A percentile compares a stretch with the other conserved stretches of the same genome.
phyloP scores from a whole-genome alignment of 352 stramenopile species.

The Paralagenidium karlingii region DNA sequence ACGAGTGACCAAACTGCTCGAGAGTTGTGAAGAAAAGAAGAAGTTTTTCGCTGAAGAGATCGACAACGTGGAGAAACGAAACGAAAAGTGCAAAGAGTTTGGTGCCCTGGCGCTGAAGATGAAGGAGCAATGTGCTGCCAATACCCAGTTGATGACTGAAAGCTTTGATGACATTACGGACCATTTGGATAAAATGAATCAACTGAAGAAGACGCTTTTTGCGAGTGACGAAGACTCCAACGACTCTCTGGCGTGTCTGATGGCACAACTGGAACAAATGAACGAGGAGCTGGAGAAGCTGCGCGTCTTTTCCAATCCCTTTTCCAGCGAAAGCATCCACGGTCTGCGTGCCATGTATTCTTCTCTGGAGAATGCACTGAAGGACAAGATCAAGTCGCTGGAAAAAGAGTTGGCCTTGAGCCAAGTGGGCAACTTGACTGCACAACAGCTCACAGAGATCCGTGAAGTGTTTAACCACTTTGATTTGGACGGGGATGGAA shows the following conservation, averaged over 20 bases:
- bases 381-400: constrained; percentile 78
- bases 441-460: constrained; percentile 78
- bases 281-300: constrained; percentile 70
- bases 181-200: constrained; percentile 70
- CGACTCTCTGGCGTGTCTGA: constrained; percentile 35
- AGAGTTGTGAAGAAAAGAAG: constrained; percentile 58
- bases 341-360: constrained; percentile 70
- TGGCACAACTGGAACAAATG: constrained; percentile 76
- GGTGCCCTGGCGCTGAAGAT: constrained; percentile 54
- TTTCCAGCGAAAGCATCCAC: constrained; percentile 86
- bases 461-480: constrained; percentile 87
- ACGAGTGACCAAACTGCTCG: constrained; percentile 51
- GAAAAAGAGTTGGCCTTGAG: constrained; percentile 82
- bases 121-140: constrained; percentile 60
- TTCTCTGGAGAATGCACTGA: constrained; percentile 64
- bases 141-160: constrained; percentile 68
- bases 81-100: constrained; percentile 67
- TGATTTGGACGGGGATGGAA: constrained; percentile 77
- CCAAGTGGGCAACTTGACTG: constrained; percentile 70
- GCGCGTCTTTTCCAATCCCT: constrained; percentile 82
- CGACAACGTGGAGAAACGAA: constrained; percentile 55
- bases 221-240: constrained; percentile 10
- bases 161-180: constrained; percentile 62
- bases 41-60: constrained; percentile 67
- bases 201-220: constrained; percentile 56